Percentiles rank a stretch among this genome's conserved stretches.
phyloP scores from a whole-genome alignment of 1,139 yeast genomes.

The Kodamaea derodonti region DNA sequence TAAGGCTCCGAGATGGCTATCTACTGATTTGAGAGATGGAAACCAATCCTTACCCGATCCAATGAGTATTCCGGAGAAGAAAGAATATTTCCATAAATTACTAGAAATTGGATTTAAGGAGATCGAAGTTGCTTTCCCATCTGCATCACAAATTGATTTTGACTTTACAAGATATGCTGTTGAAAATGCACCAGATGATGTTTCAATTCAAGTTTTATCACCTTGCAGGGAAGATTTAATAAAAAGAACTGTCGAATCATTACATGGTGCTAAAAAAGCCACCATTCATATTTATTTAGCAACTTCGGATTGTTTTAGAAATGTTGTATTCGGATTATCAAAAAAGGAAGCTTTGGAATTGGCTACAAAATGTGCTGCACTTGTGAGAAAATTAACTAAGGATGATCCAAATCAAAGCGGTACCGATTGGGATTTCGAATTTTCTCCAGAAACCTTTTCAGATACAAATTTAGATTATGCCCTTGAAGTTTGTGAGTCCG shows the following conservation, averaged over 20 bases:
- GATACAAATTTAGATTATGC: slow-evolving; percentile 87
- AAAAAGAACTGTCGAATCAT: slow-evolving; percentile 81
- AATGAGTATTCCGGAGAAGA: slow-evolving; percentile 87
- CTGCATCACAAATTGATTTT: slow-evolving; percentile 93
- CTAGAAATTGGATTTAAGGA: slow-evolving; percentile 93
- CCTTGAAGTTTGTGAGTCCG: slow-evolving; percentile 89
- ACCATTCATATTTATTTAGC: slow-evolving; percentile 90
- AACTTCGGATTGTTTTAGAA: slow-evolving; percentile 85
- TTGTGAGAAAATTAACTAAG: slow-evolving; percentile 80
- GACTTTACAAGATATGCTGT: slow-evolving; percentile 94
- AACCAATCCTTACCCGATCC: slow-evolving; percentile 98
- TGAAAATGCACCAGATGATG: slow-evolving; percentile 90
- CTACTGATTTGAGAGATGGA: slow-evolving; percentile 95
- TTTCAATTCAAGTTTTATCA: slow-evolving; percentile 83
- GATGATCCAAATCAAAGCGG: slow-evolving; percentile 72
- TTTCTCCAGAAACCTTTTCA: slow-evolving; percentile 92
- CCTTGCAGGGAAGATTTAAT: slow-evolving; percentile 92
- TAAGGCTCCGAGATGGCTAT: slow-evolving; percentile 92
- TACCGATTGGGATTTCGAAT: slow-evolving; percentile 87
- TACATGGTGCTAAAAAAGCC: slow-evolving; percentile 86
- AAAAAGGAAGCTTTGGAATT: slow-evolving; percentile 73
- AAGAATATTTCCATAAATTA: slow-evolving; percentile 79
- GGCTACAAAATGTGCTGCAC: slow-evolving; percentile 79
- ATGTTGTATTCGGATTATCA: slow-evolving; percentile 84
- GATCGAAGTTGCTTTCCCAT: slow-evolving; percentile 94